A percentile compares a stretch with the other conserved stretches of the same genome.
These are phyloP conservation scores for Syzygium jambos DNA, from an alignment of 345 rosid species.

Conservation along the genomic window DNA sequence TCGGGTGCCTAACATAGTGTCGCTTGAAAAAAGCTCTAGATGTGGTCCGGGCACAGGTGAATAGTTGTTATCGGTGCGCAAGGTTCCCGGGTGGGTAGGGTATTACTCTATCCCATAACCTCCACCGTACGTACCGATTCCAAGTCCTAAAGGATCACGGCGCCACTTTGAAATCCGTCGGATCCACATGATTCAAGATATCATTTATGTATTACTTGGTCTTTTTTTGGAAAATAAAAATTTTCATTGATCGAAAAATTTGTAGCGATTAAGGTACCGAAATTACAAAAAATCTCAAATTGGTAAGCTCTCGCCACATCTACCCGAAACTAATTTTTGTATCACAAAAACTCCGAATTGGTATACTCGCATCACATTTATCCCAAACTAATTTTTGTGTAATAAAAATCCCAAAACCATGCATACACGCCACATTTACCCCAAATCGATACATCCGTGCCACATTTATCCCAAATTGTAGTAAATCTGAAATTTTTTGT, in stretches of 20 bases:
- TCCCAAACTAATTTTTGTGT: too few relatives aligned
- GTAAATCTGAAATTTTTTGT: too few relatives aligned
- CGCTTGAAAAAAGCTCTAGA: not conserved
- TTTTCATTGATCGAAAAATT: not conserved
- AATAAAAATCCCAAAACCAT: too few relatives aligned
- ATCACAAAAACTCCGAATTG: too few relatives aligned
- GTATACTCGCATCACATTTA: too few relatives aligned
- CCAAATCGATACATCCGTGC: too few relatives aligned
- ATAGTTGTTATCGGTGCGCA: not conserved
- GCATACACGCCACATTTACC: too few relatives aligned
- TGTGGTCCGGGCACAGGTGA: not conserved
- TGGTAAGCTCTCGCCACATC: too few relatives aligned
- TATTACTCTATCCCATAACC: not conserved
- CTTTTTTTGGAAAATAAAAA: not conserved
- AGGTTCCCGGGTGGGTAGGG: not conserved
- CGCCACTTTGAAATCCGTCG: not conserved
- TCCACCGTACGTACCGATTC: not conserved
- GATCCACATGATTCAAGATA: not conserved
- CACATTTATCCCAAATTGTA: too few relatives aligned
- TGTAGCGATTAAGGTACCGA: not conserved
- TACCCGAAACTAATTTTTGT: too few relatives aligned
- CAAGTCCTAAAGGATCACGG: not conserved
- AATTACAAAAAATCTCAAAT: too few relatives aligned
- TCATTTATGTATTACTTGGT: not conserved
- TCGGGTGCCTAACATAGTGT: not conserved